Base-by-base conservation (phyloP, 2,329 filamentous ascomycete species). In the Microdochium bolleyi region DNA sequence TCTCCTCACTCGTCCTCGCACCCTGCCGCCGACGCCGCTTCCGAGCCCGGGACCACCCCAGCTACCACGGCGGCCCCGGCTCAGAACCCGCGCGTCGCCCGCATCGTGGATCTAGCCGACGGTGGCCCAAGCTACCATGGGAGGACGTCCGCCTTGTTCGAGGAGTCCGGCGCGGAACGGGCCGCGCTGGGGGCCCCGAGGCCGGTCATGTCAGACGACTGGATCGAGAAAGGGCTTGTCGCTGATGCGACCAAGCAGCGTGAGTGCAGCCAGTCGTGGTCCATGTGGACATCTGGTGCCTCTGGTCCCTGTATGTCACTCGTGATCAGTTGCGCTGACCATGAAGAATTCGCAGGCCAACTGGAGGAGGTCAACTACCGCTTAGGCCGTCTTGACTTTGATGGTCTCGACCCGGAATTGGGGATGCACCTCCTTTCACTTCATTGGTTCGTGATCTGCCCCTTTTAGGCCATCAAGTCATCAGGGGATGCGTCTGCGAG, bases 371-470 rank as follows among this genome's bases (percentile, higher is more conserved):
- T 79, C 52, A 74, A 80, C 55, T 67, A 73, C 41, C 63, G 67
- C 3, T 62, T 69, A 16, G 70, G 69, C 1, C 72, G 72, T 51
- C 68, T 80, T 2, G 77, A 82, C 58, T 80, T 83, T 59, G 78
- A 82, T 57, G 78, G 77, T 1, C 71, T 81, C 1, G 72, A 77
- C 30, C 71, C 76, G 0, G 73, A 79, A 13, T 58, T 80, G 8
- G 78, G 71, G 2, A 73, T 78, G 65, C 74, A 80, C 50, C 61
- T 82, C 3, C 63, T 81, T 0, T 68, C 69, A 2, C 60, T 81
- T 0, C 74, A 79, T 52, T 80, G 76, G 41, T 46, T 22, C 16
- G 41, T 13, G 5, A 77, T 78, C 1, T n/a, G n/a, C n/a, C n/a
- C n/a, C n/a, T n/a, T n/a, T n/a, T n/a, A n/a, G n/a, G n/a, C n/a